Conservation (phyloP, 208 protist species). For the Leishmania arabica region DNA sequence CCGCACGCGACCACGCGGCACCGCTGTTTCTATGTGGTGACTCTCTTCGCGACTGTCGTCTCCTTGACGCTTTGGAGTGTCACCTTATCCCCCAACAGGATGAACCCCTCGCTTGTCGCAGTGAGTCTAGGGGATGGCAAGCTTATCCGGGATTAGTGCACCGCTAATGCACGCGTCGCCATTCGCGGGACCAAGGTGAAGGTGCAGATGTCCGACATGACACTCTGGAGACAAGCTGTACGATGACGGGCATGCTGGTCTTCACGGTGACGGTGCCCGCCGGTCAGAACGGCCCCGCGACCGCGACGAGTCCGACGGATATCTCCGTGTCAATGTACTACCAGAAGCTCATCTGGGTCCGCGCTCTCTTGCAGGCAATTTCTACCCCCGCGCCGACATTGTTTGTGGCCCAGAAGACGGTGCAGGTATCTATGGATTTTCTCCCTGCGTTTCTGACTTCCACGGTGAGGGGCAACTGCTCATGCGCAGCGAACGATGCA, state of each 20-base stretch:
- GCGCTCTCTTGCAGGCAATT: constrained; percentile 1
- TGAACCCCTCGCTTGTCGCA: not conserved
- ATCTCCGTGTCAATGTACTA: constrained; percentile 4
- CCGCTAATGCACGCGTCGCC: constrained; percentile 4
- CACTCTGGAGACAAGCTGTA: not conserved
- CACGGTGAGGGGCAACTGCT: not conserved
- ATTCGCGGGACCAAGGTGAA: constrained; percentile 2
- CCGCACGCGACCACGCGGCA: not conserved
- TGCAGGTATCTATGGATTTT: constrained; percentile 15
- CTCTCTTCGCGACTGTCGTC: constrained; percentile 5
- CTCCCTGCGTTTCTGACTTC: constrained; percentile 4
- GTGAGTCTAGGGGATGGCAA: not conserved
- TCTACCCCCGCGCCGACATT: not conserved
- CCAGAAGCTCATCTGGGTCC: constrained; percentile 6
- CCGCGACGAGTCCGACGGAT: not conserved
- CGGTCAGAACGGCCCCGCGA: not conserved
- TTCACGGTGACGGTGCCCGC: not conserved
- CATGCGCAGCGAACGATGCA: constrained; percentile 4
- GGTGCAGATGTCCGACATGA: constrained; percentile 1
- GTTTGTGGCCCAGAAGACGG: constrained; percentile 14
- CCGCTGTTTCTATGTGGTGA: constrained; percentile 14
- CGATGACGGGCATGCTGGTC: not conserved
- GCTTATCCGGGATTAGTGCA: constrained; percentile 2
- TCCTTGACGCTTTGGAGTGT: constrained; percentile 16
- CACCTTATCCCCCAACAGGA: constrained; percentile 5